Base-by-base conservation (phyloP, 371 early-diverging fungal species). In the Mucor racemosus region DNA sequence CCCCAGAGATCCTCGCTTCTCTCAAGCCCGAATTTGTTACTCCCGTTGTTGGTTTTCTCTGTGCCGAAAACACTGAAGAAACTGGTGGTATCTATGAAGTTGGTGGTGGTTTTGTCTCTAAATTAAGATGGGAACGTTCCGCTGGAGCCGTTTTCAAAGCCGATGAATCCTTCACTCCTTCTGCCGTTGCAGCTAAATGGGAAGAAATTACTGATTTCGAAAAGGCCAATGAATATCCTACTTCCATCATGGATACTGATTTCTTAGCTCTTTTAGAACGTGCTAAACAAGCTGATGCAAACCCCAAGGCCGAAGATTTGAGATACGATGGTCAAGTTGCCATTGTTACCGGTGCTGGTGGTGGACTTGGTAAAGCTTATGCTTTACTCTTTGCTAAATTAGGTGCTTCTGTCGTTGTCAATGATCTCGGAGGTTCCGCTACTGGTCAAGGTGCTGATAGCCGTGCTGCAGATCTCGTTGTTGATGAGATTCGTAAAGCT, bases 21-120 rank as follows among this genome's bases (percentile, higher is more conserved):
- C 87, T 99, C 48, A 98, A 97, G 84, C 99, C 99, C 66, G 97
- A 99, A 71, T 96, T 91, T 77, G 92, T 97, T 53, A 92, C 96
- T 14, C 99, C 99, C n/a, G 82, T 99, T 53, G 99, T 98, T 42
- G 94, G 90, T 41, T 96, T 88, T 76, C 89, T 99, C 36, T 88
- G 90, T 75, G 98, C 98, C 82, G 96, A 98, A 72, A 78, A 85
- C 17, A 90, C 90, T 46, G 80, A 81, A 71, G 97, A 97, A 74
- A 94, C 77, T 65, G 99, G 99, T 60, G 88, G 88, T 33, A 68
- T 97, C 72, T 98, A 91, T 68, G 97, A 97, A 88, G 91, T 94
- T 4, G 98, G 98, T 58, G 97, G 97, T 40, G 98, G 99, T n/a
- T 95, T 86, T 68, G 90, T 94, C 46, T 85, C 94, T 68, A 96